Evolutionary conservation across 441 rosid species (phyloP), one percentile per base, ranked within the genome.

Genomic region (Breynia disticha): DNA sequence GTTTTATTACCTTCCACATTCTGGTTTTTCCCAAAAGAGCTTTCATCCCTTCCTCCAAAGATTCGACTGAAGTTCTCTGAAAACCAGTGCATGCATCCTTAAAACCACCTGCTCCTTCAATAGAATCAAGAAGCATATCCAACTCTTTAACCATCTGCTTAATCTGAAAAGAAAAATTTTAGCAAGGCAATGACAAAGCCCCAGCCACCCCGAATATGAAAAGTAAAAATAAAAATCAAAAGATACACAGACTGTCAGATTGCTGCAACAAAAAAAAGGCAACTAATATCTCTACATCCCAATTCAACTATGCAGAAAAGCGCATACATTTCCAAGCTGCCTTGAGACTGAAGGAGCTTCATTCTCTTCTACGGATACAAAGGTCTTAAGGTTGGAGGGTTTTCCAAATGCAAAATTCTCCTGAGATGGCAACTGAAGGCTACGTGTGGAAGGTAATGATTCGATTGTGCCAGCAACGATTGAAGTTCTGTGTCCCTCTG

Each of bases 101-200:
- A 68, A 81, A 81, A 59, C 97, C 98, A 56, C 95, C 98, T 19
- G 77, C 66, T 76, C 63, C 82, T 78, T 84, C 88, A 64, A 86
- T 82, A 60, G 73, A 77, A 60, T 76, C 68, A 64, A 93, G 60
- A 74, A 93, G 97, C 11, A 59, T 48, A 71, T 84, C 95, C 79
- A 88, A 66, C 65, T 88, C 90, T 54, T 69, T 78, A 52, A 73
- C 76, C 97, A 84, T 81, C 76, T 79, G 95, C 68, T 79, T 82
- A 63, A 93, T 70, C 98, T 91, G 75, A 55, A 72, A 55, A 57
- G 63, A 46, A 64, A 21, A 41, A 11, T 41, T 41, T 41, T 41
- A 11, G 13, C n/a, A 0, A 39, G 43, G 43, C 9, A 1, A 39
- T 4, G 43, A 9, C 14, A 14, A 15, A 41, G 44, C 15, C 44